Percentiles rank a stretch among this genome's conserved stretches.
These are phyloP conservation scores for Schizochytrium sp. DNA, from an alignment of 108 stramenopile species.

Conservation along the genomic window DNA sequence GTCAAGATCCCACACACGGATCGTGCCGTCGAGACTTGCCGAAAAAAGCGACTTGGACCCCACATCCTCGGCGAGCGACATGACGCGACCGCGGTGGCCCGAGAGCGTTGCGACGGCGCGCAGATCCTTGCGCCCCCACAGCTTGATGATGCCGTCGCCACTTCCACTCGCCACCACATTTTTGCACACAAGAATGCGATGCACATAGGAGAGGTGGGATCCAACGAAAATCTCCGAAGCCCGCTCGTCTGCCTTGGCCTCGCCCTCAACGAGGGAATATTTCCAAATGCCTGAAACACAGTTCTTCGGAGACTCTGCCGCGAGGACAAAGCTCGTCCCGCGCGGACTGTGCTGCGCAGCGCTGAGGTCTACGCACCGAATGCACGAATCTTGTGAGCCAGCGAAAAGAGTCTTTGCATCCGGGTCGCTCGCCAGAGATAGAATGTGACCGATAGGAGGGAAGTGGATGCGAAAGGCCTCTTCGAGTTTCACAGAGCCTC, in stretches of 20 bases:
- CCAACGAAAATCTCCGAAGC: not conserved
- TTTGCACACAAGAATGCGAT: not conserved
- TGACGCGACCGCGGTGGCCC: slow-evolving; percentile 3
- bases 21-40: slow-evolving; percentile 14
- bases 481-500: not conserved
- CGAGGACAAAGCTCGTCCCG: not conserved
- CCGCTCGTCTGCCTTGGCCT: not conserved
- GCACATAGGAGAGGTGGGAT: not conserved
- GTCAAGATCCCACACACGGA: slow-evolving; percentile 18
- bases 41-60: not conserved
- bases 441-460: not conserved
- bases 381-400: slow-evolving; percentile 7
- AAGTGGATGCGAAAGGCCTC: not conserved
- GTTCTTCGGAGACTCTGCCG: not conserved
- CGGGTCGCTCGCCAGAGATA: not conserved
- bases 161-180: not conserved
- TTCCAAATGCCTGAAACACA: not conserved
- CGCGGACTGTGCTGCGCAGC: not conserved
- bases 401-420: not conserved
- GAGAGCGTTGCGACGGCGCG: not conserved
- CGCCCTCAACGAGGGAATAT: not conserved
- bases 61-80: not conserved
- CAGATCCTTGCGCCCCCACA: not conserved
- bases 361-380: not conserved
- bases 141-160: slow-evolving; percentile 19